These are phyloP conservation scores for Pseudogymnoascus sp. DNA, from an alignment of 2,329 filamentous ascomycete species.

Conservation along the genomic window DNA sequence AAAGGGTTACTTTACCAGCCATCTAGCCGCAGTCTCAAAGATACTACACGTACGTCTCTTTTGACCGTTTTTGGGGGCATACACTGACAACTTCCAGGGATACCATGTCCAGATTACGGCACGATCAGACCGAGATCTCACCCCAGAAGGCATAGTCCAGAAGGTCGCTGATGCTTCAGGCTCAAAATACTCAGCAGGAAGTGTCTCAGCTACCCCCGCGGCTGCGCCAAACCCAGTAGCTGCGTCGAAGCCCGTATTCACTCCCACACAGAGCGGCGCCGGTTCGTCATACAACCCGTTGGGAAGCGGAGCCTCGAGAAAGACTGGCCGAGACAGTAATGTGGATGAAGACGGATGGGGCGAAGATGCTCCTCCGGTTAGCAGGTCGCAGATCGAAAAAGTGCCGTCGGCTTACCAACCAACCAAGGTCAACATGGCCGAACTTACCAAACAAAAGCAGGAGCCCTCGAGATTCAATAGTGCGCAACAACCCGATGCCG, in stretches of 20 bases:
- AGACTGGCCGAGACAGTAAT: slow-evolving; percentile 42
- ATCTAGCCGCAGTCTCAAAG: slow-evolving; percentile 81
- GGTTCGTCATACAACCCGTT: slow-evolving; percentile 57
- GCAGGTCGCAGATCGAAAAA: slow-evolving; percentile 80
- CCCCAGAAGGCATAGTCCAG: slow-evolving; percentile 77
- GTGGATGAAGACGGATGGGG: slow-evolving; percentile 91
- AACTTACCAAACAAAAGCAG: slow-evolving; percentile 66
- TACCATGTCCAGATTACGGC: slow-evolving; percentile 98
- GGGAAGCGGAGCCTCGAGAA: slow-evolving; percentile 53
- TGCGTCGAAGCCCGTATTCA: slow-evolving; percentile 86
- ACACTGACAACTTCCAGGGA: slow-evolving; percentile 40
- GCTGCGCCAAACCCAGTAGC: slow-evolving; percentile 53
- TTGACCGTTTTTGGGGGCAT: slow-evolving; percentile 12
- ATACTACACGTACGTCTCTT: slow-evolving; percentile 60
- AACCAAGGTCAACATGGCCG: slow-evolving; percentile 88
- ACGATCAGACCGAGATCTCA: slow-evolving; percentile 81
- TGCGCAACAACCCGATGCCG: slow-evolving; percentile 33
- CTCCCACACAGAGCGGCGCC: slow-evolving; percentile 52
- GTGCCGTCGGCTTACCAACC: slow-evolving; percentile 89
- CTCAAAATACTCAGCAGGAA: slow-evolving; percentile 77
- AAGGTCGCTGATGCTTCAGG: slow-evolving; percentile 94
- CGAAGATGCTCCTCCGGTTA: slow-evolving; percentile 82
- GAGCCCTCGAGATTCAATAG: slow-evolving; percentile 55
- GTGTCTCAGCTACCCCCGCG: slow-evolving; percentile 40
- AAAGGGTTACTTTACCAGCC: slow-evolving; percentile 97